Evolutionary conservation across 345 rosid species (phyloP), one percentile per base, ranked within the genome.

Genomic region (Murraya koenigii): DNA sequence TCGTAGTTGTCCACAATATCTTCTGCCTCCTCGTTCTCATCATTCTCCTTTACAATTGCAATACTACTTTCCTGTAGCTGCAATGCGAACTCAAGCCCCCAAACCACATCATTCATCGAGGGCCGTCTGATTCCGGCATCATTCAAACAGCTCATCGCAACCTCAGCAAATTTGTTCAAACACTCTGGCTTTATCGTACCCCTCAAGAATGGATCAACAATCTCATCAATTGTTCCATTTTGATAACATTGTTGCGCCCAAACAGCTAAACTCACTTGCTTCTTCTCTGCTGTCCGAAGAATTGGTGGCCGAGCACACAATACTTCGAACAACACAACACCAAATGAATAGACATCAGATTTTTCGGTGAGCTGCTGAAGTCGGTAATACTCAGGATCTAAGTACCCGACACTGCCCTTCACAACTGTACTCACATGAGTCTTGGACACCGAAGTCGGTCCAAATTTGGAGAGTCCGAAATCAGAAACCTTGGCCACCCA

Each of bases 311-410:
- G 77, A 13, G 85, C 89, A n/a, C 92, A 87, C 17, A 90, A 17
- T 20, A 87, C 85, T 70, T 92, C 97, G 25, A 84, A 81, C 59
- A 90, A 39, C 66, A 92, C 93, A 25, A 89, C 88, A 5, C 92
- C 93, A 22, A 90, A 92, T 1, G 93, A 92, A 72, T 89, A 92
- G 33, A 89, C 93, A 75, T 92, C 97, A 0, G 93, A 90, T 82
- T 92, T 92, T 6, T 88, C 91, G 0, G 94, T 89, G 7, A 92
- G 72, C 32, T 78, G 79, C 65, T 87, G 90, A 49, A 80, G 86
- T 20, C 92, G 88, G 33, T 72, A 86, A 60, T 89, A 89, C 67
- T 92, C 93, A 0, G 94, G 97, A 63, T 92, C 97, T 60, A 90
- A 68, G 58, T 90, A 90, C 1, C 94, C 89, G 4, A 87, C 0